phyloP scores from a whole-genome alignment of 495 filamentous ascomycete species.

The Penicillium egyptiacum region DNA sequence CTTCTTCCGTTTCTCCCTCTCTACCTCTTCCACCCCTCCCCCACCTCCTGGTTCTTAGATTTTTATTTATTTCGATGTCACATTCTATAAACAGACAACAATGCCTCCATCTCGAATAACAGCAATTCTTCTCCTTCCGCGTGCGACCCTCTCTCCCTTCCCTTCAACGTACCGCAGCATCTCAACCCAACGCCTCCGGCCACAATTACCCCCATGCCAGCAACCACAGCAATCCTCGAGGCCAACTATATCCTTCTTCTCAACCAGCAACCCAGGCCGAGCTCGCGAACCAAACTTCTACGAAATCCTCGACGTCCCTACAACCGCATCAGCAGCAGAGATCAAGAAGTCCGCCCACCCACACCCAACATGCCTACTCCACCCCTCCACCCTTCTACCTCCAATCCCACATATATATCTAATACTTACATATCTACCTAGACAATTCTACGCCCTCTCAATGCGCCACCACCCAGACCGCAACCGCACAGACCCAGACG shows the following conservation, averaged over 20 bases:
- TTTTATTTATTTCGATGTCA: slow-evolving; percentile 3
- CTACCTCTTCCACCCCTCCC: slow-evolving; percentile 11
- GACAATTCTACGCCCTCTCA: slow-evolving; percentile 87
- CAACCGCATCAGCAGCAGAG: slow-evolving; percentile 65
- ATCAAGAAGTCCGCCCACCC: slow-evolving; percentile 73
- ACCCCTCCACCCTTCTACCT: slow-evolving; percentile 2
- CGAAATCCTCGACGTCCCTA: slow-evolving; percentile 72
- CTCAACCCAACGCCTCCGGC: slow-evolving; percentile 10
- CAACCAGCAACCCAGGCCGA: slow-evolving; percentile 38
- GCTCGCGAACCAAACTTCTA: slow-evolving; percentile 64
- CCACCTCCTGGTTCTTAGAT: background rate
- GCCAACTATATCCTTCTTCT: slow-evolving; percentile 32
- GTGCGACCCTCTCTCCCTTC: background rate
- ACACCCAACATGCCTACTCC: background rate
- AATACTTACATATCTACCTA: slow-evolving; percentile 1
- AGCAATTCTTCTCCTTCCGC: slow-evolving; percentile 8
- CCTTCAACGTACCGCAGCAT: slow-evolving; percentile 7
- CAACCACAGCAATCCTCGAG: background rate
- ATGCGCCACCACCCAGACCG: slow-evolving; percentile 92
- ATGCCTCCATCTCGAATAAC: slow-evolving; percentile 22
- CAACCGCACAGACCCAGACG: slow-evolving; percentile 72
- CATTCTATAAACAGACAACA: background rate
- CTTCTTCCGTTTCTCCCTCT: background rate
- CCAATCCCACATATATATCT: background rate
- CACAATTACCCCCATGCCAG: slow-evolving; percentile 14